Evolutionary conservation across 495 filamentous ascomycete species (phyloP), one percentile per base, ranked within the genome.

Genomic region (Trichoderma erinaceum): DNA sequence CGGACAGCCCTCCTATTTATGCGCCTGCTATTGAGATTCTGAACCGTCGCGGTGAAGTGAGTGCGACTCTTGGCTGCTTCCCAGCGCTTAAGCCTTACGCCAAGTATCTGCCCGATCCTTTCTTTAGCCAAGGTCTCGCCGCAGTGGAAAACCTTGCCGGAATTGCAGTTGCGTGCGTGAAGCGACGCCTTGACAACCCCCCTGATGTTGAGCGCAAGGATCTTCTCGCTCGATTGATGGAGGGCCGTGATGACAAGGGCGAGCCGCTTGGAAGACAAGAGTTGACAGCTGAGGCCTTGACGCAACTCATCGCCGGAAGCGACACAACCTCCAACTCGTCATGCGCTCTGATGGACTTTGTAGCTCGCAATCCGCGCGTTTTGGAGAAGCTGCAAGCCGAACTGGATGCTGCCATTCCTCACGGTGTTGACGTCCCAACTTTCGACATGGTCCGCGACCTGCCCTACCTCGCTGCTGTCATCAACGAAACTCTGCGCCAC

Each of bases 311-410:
- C 72, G 93, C 93, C 4, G 93, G 93, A 32, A 91, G 87, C 61
- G 93, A 96, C 75, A 97, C 93, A 0, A 97, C 92, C 3, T 90
- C 87, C 69, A 97, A 97, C 80, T 92, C 92, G 4, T 88, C 88
- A 63, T 97, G 93, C 75, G 92, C 93, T 3, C 85, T 96, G 56
- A 83, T 97, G 18, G 96, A 87, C 81, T 89, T 91, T 82, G 86
- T 82, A 32, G 78, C 89, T 46, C 80, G 82, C 63, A 92, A 90
- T 8, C 88, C 90, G 0, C 85, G 88, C 25, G 91, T 96, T 2
- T 74, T 95, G 8, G 70, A 78, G 66, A 92, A 88, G 75, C 77
- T 96, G 67, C 91, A 90, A 63, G 79, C 81, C 68, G 87, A 90
- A 71, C 83, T 96, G 0, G 93, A 97, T 73, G 79, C 81, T 0